phyloP scores from a whole-genome alignment of 148 eudicot species.

The Rhododendron williamsianum region DNA sequence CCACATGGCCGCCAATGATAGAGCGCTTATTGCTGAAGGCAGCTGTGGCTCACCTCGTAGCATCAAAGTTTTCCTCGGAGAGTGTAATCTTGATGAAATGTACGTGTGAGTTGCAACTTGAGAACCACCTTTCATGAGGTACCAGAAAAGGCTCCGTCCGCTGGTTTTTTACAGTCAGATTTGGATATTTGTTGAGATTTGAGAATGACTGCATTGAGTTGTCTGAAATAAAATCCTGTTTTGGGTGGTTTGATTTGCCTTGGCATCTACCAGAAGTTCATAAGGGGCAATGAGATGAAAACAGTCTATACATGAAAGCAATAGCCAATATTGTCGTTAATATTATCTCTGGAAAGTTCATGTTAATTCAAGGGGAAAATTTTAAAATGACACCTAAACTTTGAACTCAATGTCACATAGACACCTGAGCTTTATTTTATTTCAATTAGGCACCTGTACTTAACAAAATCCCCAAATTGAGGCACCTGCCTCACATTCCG shows the following conservation, averaged over 20 bases:
- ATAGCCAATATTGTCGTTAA: not conserved
- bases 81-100: slow-evolving; percentile 74
- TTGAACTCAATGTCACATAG: too few species aligned
- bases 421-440: too few species aligned
- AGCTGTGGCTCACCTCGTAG: slow-evolving; percentile 92
- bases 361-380: not conserved
- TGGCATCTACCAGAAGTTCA: not conserved
- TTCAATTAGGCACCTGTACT: too few species aligned
- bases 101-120: slow-evolving; percentile 34
- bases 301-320: not conserved
- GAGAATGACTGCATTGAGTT: not conserved
- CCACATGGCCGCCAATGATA: slow-evolving; percentile 96
- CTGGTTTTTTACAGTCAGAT: not conserved
- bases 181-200: not conserved
- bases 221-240: not conserved
- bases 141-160: not conserved
- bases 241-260: not conserved
- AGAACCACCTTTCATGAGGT: not conserved
- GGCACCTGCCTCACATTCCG: too few species aligned
- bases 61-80: slow-evolving; percentile 80
- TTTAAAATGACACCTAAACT: too few species aligned
- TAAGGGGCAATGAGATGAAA: not conserved
- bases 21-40: slow-evolving; percentile 90
- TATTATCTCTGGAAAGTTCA: not conserved
- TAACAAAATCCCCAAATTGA: too few species aligned